Evolutionary conservation across 176 grass and related monocot species (phyloP), one percentile per base, ranked within the genome.

Genomic region (Carex myosuroides): DNA sequence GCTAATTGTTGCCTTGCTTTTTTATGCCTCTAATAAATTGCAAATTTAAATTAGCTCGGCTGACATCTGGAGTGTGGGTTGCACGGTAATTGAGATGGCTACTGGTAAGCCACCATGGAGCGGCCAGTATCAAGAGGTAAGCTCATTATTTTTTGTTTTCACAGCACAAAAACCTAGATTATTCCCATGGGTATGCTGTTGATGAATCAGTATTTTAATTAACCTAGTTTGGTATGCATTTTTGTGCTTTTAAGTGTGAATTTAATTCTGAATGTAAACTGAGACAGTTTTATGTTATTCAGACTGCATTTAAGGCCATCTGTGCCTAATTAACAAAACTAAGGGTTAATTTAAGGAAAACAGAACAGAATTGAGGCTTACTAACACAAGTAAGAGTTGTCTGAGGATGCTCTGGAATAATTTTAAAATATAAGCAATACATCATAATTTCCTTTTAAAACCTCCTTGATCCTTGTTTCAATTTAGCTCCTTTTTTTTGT

Each of bases 51-150:
- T 88, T 86, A 99, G 97, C 84, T 99, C 97, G 50, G 97, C 93
- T 44, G 97, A 99, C 71, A 99, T 99, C 81, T 99, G 97, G 97
- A 99, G 97, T 86, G 97, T 99, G 80, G 97, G 97, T 55, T 99
- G 97, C 81, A 99, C 93, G 64, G 93, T 99, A 66, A 99, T 99
- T 90, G 97, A 99, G 86, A 99, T 99, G 97, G 97, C 97, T 62
- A 99, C 97, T 10, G 93, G 97, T 66, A 99, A 99, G 78, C 97
- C 93, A 85, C 97, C 97, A 50, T 99, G 97, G 93, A 99, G 93
- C 55, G 90, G 94, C 54, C 97, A 99, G 71, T 99, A 94, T 85
- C 97, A 99, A 90, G 97, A 95, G 93, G 97, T 91, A 84, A 54
- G 22, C 14, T 84, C 10, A 65, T 57, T 9, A 65, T 57, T 9